Evolutionary conservation across 306 rosid species (phyloP).

Genomic region (Malus orientalis): DNA sequence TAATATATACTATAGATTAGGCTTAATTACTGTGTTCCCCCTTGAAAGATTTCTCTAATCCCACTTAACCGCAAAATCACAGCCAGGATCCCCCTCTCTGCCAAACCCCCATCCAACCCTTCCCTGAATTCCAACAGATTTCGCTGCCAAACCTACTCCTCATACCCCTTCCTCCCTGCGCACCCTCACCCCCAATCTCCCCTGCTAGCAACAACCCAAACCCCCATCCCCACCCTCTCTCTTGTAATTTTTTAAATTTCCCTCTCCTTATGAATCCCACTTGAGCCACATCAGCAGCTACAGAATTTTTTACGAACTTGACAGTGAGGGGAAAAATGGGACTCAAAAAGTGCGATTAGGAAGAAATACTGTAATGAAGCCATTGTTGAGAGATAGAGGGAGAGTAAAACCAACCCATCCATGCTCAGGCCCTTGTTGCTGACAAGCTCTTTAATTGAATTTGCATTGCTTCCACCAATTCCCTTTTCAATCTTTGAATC

Average conservation of each 20-base stretch:
- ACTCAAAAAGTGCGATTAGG: not conserved
- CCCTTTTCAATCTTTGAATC: slow-evolving; percentile 84
- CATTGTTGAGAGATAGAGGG: not conserved
- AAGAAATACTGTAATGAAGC: not conserved
- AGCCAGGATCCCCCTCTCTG: not conserved
- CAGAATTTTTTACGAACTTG: too few relatives aligned
- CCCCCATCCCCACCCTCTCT: too few relatives aligned
- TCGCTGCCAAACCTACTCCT: not conserved
- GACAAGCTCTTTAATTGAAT: slow-evolving; percentile 77
- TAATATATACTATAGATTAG: not conserved
- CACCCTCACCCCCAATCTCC: not conserved
- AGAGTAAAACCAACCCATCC: slow-evolving; percentile 46
- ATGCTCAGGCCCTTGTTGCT: slow-evolving; percentile 54
- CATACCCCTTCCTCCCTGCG: not conserved
- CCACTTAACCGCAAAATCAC: too few relatives aligned
- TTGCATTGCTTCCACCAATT: slow-evolving; percentile 83
- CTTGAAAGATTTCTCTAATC: too few relatives aligned
- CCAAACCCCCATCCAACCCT: not conserved
- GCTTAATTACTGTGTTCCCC: too few relatives aligned
- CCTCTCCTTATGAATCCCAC: too few relatives aligned
- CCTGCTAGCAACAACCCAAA: too few relatives aligned
- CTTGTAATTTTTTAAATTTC: too few relatives aligned
- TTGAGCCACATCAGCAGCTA: too few relatives aligned
- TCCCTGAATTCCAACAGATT: not conserved
- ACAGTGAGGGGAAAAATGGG: too few relatives aligned